Base-by-base conservation (phyloP, 1,284 basidiomycete genomes). In the Pseudomicrostroma phylloplanum region DNA sequence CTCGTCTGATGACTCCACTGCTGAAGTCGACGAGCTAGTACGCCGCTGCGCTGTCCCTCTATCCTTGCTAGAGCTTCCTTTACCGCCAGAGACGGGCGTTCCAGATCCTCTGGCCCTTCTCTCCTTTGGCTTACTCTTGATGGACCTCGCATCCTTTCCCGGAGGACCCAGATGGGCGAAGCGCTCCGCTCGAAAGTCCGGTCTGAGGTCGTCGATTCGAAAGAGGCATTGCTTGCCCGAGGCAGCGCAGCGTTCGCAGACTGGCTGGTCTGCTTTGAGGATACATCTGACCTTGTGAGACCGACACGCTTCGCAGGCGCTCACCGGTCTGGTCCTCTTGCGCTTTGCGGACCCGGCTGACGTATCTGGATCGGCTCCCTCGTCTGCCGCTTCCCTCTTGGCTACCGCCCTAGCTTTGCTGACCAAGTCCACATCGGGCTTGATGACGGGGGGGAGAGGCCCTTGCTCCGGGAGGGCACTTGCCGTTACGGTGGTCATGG, bases 281-380 rank as follows among this genome's bases (percentile, higher is more conserved):
- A 68, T 62, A 55, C 73, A 76, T 39, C 69, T 69, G 39, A 74
- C 70, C 62, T 76, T 76, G 49, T 76, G 74, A 21, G 69, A 66
- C 2, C 73, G 68, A 26, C 72, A 75, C 7, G 68, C 66, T 43
- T 75, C 73, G 57, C 73, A 75, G 1, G 73, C 73, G 48, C 68
- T 70, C 48, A 75, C 68, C 19, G 73, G 73, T 9, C 73, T 57
- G 11, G 73, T 75, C 23, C 71, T 65, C 67, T 70, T 75, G 39
- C 71, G 68, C 25, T 70, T 21, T 11, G 19, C 21, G 21, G 17
- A 13, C 6, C 7, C 13, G 21, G 21, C 3, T 7, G 51, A 54
- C 8, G 43, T 4, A 48, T 17, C 17, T 4, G 43, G 4, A 17
- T 48, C 43, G 15, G 43, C 4, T 21, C 43, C 43, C 3, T 21